Base-by-base conservation (phyloP, 208 protist species). In the Acanthamoeba royreba region DNA sequence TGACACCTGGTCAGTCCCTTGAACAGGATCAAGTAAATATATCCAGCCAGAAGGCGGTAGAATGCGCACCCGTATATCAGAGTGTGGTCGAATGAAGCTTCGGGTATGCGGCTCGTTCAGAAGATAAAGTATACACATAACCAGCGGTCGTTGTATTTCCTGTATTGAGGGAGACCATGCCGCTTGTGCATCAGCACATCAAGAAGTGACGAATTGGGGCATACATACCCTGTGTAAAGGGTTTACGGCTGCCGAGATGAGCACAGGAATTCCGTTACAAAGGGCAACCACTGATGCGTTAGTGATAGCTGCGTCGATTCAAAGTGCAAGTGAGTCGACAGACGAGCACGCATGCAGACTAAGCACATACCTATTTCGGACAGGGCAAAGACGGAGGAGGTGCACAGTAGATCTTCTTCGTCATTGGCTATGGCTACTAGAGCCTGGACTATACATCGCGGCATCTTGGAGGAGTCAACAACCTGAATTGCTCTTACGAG, bases 51-150 rank as follows among this genome's bases (percentile, higher is more conserved):
- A 4, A 13, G 9, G 40, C 0, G 33, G 9, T 22, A 43, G 13
- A 55, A 43, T n/a, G n/a, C 53, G 35, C 15, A 92, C 87, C 55
- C 87, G 7, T 17, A 77, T 69, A 40, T 92, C 87, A 45, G 28
- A n/a, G 4, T 77, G 28, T 11, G 87, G 87, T 33, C 87, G 87
- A 31, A 92, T 79, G 35, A 79, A 92, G 47, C n/a, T 33, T 2
- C 87, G 52, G 13, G 38, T 92, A 31, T 28, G n/a, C 55, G 87
- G 31, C 15, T 79, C 63, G 19, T 69, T 77, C 58, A 92, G 35
- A 5, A 92, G 22, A 33, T 92, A 92, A 25, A 92, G 87, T 58
- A 92, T 9, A 33, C 87, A 79, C 42, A 92, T 47, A 2, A 92
- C 31, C 35, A 92, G 31, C 45, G 87, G 46, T n/a, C 77, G 28